Evolutionary conservation across 495 filamentous ascomycete genomes (phyloP).

Genomic region (Neurospora sp.): DNA sequence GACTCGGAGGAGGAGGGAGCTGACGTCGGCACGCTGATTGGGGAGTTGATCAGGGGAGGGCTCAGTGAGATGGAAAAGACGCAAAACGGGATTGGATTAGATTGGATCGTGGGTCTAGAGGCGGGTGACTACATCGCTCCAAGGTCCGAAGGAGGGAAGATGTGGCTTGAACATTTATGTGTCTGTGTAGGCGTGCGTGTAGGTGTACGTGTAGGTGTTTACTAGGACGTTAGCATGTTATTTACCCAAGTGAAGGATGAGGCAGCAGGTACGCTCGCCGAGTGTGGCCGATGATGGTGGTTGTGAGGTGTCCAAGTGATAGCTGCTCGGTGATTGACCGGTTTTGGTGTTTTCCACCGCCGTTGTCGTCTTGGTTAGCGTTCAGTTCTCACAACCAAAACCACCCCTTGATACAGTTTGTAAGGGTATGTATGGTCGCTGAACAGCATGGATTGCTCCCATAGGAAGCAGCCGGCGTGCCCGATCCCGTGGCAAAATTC

Average conservation of each 20-base stretch:
- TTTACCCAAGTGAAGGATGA: not conserved
- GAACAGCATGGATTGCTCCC: constrained; percentile 16
- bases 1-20: not conserved
- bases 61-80: not conserved
- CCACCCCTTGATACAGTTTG: no score
- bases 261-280: not conserved
- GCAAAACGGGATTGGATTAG: not conserved
- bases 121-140: not conserved
- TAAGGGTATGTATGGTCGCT: constrained; percentile 11
- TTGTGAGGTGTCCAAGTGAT: constrained; percentile 27
- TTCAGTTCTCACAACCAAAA: not conserved
- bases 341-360: not conserved
- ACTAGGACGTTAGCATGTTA: not conserved
- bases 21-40: not conserved
- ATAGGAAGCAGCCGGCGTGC: not conserved
- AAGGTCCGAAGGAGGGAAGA: not conserved
- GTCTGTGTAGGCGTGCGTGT: not conserved
- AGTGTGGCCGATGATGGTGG: constrained; percentile 5
- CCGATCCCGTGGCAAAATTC: constrained; percentile 13
- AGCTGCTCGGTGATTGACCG: not conserved
- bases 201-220: not conserved
- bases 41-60: not conserved
- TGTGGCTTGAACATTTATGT: not conserved
- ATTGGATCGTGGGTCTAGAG: not conserved
- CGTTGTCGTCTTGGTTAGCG: not conserved